Conservation (phyloP, 306 rosid genomes). For the Trichosanthes truncata region DNA sequence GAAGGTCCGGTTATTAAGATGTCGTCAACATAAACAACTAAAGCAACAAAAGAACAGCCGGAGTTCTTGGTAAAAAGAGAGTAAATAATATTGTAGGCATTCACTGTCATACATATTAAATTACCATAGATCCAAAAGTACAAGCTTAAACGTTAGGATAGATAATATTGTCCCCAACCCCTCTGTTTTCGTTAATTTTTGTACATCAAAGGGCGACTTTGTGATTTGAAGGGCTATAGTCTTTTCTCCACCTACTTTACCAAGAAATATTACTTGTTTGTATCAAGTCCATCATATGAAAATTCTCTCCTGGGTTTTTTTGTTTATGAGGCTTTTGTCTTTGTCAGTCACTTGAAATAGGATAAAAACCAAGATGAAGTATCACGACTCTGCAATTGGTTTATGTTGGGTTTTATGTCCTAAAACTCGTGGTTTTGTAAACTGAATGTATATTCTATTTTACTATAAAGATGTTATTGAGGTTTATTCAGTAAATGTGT, state of each 20-base stretch:
- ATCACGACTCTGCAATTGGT: conserved; percentile 70
- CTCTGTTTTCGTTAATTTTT: neutral
- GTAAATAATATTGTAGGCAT: neutral
- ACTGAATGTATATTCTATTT: too few species aligned
- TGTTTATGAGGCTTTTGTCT: neutral
- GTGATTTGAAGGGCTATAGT: neutral
- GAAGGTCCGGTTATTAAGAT: too few species aligned
- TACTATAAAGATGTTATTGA: too few species aligned
- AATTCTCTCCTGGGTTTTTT: neutral
- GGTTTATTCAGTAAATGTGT: too few species aligned
- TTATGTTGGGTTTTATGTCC: too few species aligned
- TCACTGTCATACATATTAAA: neutral
- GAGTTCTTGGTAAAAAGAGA: too few species aligned
- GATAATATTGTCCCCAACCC: neutral
- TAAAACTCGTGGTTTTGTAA: too few species aligned
- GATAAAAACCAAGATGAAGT: conserved; percentile 79
- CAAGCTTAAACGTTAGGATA: neutral
- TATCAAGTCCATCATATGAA: neutral
- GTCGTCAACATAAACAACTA: too few species aligned
- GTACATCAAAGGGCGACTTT: neutral
- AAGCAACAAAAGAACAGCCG: too few species aligned
- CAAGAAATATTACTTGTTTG: too few species aligned
- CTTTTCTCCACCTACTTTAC: too few species aligned
- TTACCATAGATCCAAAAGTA: neutral
- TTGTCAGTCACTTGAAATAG: conserved; percentile 36